Conservation (phyloP, 768 basidiomycete genomes). For the Mycena polygramma region DNA sequence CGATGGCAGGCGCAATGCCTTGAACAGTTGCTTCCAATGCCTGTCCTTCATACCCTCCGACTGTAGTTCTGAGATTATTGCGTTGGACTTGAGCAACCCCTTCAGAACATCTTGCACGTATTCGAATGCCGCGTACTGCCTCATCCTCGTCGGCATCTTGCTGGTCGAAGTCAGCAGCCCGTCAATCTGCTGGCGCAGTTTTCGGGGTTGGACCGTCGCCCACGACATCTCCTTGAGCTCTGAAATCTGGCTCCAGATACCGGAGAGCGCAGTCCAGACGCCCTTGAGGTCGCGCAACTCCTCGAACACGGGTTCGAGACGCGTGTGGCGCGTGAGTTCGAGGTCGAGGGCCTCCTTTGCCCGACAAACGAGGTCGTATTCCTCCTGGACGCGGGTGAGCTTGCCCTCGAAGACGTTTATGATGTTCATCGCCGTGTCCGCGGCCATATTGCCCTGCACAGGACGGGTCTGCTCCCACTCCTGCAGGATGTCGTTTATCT, state of each 20-base stretch:
- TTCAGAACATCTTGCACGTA: constrained; percentile 94
- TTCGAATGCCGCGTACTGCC: constrained; percentile 99
- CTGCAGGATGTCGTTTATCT: constrained; percentile 88
- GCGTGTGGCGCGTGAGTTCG: constrained; percentile 89
- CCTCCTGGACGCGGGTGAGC: constrained; percentile 89
- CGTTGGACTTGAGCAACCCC: constrained; percentile 89
- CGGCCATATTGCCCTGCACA: constrained; percentile 95
- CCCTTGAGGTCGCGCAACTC: constrained; percentile 97
- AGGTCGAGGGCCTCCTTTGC: constrained; percentile 98
- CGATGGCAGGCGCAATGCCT: constrained; percentile 80
- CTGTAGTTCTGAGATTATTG: constrained; percentile 93
- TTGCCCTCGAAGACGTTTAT: constrained; percentile 97
- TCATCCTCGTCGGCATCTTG: constrained; percentile 99
- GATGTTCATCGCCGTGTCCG: constrained; percentile 95
- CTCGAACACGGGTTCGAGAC: constrained; percentile 94
- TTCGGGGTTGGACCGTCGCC: constrained; percentile 94
- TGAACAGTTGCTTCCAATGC: constrained; percentile 99
- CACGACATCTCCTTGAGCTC: constrained; percentile 91
- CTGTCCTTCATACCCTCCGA: constrained; percentile 97
- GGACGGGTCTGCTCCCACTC: constrained; percentile 99
- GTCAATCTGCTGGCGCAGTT: constrained; percentile 94
- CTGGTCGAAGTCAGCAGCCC: constrained; percentile 92
- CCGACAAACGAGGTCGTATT: constrained; percentile 94
- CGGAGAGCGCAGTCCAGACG: constrained; percentile 98
- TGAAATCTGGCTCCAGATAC: constrained; percentile 94